Evolutionary conservation across 768 basidiomycete genomes (phyloP), one percentile per base, ranked within the genome.

Genomic region (Suillus alpinus): DNA sequence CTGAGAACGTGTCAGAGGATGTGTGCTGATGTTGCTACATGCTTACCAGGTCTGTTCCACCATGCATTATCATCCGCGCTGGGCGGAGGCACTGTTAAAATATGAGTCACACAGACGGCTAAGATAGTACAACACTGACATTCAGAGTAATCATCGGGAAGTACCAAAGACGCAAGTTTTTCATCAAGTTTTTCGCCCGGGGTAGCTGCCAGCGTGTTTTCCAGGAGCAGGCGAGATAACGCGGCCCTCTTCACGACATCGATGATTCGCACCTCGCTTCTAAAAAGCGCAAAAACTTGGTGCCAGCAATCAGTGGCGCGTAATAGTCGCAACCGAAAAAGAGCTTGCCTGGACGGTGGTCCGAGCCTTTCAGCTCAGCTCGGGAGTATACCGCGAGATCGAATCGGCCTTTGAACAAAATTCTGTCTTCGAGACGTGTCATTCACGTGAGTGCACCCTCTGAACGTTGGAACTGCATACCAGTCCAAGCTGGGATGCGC

Each of bases 401-500:
- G 29, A 98, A 79, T 37, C 79, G 77, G 10, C 96, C 96, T 62
- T 84, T 85, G 77, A 89, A 95, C 60, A 99, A 71, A 8, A 99
- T 86, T n/a, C 97, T 92, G 78, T 99, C 97, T 94, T 68, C n/a
- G 41, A 58, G 7, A 43, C 18, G 37, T 52, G 56, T 47, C 14
- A n/a, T 67, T 58, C 72, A 50, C 59, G 62, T 62, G 43, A 29
- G 37, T 34, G 4, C 4, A 53, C 29, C 43, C 20, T 23, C 41
- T 32, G 59, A 39, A 16, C 32, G n/a, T 41, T 32, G 34, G 41
- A 57, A 41, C 6, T 34, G 34, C 82, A 61, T 59, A 94, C 94
- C 94, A 67, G 96, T 98, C 95, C 95, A 98, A 18, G 96, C 94
- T 6, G 97, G 97, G 69, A 97, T 89, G 29, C 97, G 85, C 83